Evolutionary conservation across 2,329 filamentous ascomycete genomes (phyloP), one percentile per base, ranked within the genome.

Genomic region (Cordyceps sp.): DNA sequence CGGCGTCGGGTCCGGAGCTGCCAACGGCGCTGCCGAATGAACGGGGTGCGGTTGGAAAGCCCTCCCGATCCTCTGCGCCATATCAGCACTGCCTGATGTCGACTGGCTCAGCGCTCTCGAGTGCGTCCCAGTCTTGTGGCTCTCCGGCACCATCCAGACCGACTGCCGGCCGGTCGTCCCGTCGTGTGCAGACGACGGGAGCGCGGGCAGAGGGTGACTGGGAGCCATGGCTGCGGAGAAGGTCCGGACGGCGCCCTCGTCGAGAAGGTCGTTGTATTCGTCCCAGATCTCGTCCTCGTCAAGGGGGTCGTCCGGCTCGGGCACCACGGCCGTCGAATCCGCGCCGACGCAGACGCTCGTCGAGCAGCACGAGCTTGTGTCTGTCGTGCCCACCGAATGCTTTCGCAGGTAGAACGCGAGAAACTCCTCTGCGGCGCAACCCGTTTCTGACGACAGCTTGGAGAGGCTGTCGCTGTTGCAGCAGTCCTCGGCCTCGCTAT

Each of bases 201-300:
- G n/a, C n/a, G n/a, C n/a, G n/a, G n/a, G n/a, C n/a, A n/a, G n/a
- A n/a, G n/a, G n/a, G 0, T 66, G 67, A 18, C 62, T 59, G 1
- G 73, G 74, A 1, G 69, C 73, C 1, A 63, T 66, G 5, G 64
- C 57, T 1, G 70, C 73, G 2, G 56, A 54, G 3, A 64, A 62
- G 2, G 54, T 54, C 39, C 59, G 58, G 21, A 46, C 36, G 1
- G 49, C 48, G 9, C 63, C 65, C 10, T 82, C 76, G 32, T 81
- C 80, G 33, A 94, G 69, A 10, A 94, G 59, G 44, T 94, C 88
- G 41, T 96, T 77, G 47, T 92, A 94, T 53, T 93, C 88, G 32
- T 86, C 77, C 88, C 88, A 96, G 2, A 93, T 69, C 47, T 94
- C 88, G 44, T 94, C 88, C 41, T 92, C 81, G 1, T 61, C 72